A percentile compares a stretch with the other conserved stretches of the same genome.
phyloP scores from a whole-genome alignment of 805 yeast species.

The Wickerhamiella kurtzmanii region DNA sequence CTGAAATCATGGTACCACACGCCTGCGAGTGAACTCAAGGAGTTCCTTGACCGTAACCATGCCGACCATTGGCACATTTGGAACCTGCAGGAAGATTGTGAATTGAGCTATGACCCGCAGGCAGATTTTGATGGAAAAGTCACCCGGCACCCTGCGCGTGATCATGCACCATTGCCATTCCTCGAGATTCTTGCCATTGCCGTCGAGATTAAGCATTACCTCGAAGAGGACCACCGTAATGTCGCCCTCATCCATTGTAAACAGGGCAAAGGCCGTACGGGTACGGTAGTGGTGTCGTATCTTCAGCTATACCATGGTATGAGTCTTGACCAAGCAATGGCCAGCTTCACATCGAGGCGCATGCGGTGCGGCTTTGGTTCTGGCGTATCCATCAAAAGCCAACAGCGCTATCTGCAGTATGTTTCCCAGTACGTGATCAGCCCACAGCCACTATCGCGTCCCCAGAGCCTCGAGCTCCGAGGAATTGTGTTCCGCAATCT shows the following conservation, averaged over 20 bases:
- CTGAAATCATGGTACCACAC: conserved; percentile 39
- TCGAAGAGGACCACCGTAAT: conserved; percentile 26
- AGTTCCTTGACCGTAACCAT: conserved; percentile 35
- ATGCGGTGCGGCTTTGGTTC: conserved; percentile 41
- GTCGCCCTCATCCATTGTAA: conserved; percentile 74
- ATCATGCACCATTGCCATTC: conserved; percentile 67
- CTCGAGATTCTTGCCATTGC: conserved; percentile 33
- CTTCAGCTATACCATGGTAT: conserved; percentile 38
- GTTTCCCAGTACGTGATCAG: conserved; percentile 27
- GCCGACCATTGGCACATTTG: conserved; percentile 54
- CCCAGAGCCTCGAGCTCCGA: conserved; percentile 1
- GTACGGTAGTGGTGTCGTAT: conserved; percentile 58
- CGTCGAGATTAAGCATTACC: conserved; percentile 33
- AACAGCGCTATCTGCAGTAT: conserved; percentile 52
- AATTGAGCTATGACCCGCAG: conserved; percentile 28
- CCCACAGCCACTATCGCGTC: neutral
- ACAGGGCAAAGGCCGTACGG: conserved; percentile 87
- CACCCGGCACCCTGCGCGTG: conserved; percentile 46
- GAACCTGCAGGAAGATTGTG: conserved; percentile 53
- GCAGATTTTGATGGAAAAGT: conserved; percentile 25
- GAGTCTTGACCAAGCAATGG: conserved; percentile 35
- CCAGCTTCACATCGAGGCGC: conserved; percentile 41
- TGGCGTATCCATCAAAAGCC: conserved; percentile 65
- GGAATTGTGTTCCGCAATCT: conserved; percentile 11
- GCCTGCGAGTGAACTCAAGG: conserved; percentile 37